These are phyloP conservation scores for Chalciporus piperatus DNA, from an alignment of 768 basidiomycete species.

Conservation along the genomic window DNA sequence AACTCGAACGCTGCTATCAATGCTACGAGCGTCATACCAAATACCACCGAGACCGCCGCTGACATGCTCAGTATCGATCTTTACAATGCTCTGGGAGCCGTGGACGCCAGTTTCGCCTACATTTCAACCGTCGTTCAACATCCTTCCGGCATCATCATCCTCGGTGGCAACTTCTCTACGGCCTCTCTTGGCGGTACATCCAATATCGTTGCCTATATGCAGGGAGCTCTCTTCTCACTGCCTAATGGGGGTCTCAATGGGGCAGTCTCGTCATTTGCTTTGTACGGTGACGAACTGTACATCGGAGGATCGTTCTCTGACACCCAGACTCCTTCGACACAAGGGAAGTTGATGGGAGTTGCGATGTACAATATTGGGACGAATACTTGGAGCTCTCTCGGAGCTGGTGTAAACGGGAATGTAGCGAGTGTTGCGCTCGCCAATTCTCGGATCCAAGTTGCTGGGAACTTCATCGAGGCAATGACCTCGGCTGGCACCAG, in stretches of 20 bases:
- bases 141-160: conserved; percentile 59
- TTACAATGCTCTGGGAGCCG: conserved; percentile 57
- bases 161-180: conserved; percentile 75
- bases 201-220: conserved; percentile 74
- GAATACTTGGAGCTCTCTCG: conserved; percentile 66
- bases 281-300: conserved; percentile 64
- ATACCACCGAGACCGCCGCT: conserved; percentile 64
- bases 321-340: conserved; percentile 51
- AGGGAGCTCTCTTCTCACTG: conserved; percentile 51
- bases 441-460: conserved; percentile 55
- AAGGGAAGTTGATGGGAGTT: conserved; percentile 54
- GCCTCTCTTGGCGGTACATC: conserved; percentile 53
- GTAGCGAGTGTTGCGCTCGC: conserved; percentile 61
- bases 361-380: conserved; percentile 68
- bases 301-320: conserved; percentile 88
- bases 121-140: conserved; percentile 64
- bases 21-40: conserved; percentile 61
- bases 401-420: conserved; percentile 70
- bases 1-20: conserved; percentile 44
- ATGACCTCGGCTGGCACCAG: conserved; percentile 36
- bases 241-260: conserved; percentile 77
- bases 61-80: conserved; percentile 64
- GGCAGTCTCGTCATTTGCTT: conserved; percentile 62
- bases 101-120: conserved; percentile 31
- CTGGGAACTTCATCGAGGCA: conserved; percentile 71